Base-by-base conservation (phyloP, 495 filamentous ascomycete species). In the Acidomyces sp. region DNA sequence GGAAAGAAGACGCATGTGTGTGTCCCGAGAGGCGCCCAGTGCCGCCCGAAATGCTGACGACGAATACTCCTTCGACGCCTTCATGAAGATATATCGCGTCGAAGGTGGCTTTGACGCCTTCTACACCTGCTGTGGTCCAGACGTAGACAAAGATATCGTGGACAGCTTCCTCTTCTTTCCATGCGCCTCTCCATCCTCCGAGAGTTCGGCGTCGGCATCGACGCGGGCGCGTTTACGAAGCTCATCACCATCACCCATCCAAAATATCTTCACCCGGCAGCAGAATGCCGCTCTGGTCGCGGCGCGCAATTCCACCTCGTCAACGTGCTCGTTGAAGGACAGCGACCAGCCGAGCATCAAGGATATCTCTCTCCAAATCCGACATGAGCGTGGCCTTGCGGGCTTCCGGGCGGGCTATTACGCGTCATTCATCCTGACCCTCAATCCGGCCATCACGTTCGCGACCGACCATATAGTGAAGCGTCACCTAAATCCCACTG, bases 401-500 rank as follows among this genome's bases (percentile, higher is more conserved):
- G 86, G 86, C 0, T 82, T 93, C 48, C 94, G 88, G 87, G 82
- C 85, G 0, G 88, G 88, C 2, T 94, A 94, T 59, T 80, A 80
- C 10, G 85, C 85, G 0, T 74, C 71, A 20, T 57, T 92, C 37
- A 67, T 93, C 35, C 59, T 95, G 23, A 87, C 87, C 0, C 63
- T 94, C 0, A 94, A 95, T 52, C 87, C 87, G 6, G 77, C 77
- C 35, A 65, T 93, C 41, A 94, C 88, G 0, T 87, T 93, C 52
- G 77, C 88, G 49, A 63, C 93, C 15, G 81, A 93, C 49, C 76
- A 80, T 46, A 51, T 74, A 6, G 60, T 88, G 6, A 78, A 78
- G 55, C 69, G 72, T 35, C 46, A 64, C 4, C 63, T 83, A n/a
- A n/a, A n/a, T n/a, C n/a, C n/a, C n/a, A n/a, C n/a, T n/a, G n/a